Evolutionary conservation across 1,284 basidiomycete genomes (phyloP).

Genomic region (Ceratobasidium sp.): DNA sequence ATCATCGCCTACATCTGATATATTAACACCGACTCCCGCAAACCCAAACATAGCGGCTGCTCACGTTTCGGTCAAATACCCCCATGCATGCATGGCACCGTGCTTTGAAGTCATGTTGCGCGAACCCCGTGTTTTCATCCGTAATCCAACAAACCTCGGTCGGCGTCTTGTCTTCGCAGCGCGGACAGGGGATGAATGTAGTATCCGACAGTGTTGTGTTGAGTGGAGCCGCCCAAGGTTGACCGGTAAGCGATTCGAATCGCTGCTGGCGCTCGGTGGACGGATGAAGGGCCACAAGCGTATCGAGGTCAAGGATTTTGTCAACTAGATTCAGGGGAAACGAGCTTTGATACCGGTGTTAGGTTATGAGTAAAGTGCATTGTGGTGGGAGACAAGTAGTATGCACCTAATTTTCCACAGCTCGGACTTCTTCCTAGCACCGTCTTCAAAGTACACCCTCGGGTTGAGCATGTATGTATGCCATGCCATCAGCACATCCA

Average conservation of each 20-base stretch:
- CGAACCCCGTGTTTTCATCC: conserved; percentile 39
- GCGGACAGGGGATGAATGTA: conserved; percentile 35
- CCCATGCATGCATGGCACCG: conserved; percentile 36
- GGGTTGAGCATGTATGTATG: conserved; percentile 61
- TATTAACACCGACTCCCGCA: background rate
- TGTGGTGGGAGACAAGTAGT: background rate
- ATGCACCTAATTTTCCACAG: conserved; percentile 39
- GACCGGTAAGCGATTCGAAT: conserved; percentile 42
- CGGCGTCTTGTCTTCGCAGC: conserved; percentile 28
- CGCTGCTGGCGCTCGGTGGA: conserved; percentile 25
- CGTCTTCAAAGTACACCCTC: conserved; percentile 46
- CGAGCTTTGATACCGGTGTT: conserved; percentile 1
- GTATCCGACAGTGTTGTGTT: conserved; percentile 28
- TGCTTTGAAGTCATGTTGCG: conserved; percentile 38
- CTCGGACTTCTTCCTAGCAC: conserved; percentile 32
- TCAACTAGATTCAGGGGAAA: conserved; percentile 44
- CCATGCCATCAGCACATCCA: conserved; percentile 64
- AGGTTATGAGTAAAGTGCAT: background rate
- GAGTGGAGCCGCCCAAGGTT: conserved; percentile 27
- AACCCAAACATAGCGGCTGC: background rate
- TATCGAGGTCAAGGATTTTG: conserved; percentile 38
- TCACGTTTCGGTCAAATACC: conserved; percentile 23
- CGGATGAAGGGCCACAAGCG: conserved; percentile 44
- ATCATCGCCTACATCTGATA: conserved; percentile 20
- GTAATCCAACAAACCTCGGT: conserved; percentile 42